phyloP scores from a whole-genome alignment of 208 protist species.

The Crithidia mellificae region DNA sequence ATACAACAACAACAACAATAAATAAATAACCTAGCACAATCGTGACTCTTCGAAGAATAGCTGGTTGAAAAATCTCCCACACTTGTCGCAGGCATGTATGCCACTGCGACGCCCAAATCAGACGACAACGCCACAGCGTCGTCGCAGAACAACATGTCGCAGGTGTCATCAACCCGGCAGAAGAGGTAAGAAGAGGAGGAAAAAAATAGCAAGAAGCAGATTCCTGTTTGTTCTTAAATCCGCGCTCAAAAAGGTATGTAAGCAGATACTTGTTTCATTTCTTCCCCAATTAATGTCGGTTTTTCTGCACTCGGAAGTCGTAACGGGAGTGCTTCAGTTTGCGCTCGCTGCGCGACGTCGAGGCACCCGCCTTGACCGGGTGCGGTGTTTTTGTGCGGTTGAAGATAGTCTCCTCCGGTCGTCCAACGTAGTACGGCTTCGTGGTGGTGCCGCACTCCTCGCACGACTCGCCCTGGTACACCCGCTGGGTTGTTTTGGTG shows the following conservation, averaged over 20 bases:
- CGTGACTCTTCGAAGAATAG: no score
- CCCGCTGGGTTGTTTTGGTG: conserved; percentile 84
- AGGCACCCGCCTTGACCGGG: conserved; percentile 70
- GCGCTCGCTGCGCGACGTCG: conserved; percentile 59
- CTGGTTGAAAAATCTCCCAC: no score
- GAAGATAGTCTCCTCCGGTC: conserved; percentile 81
- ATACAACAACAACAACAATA: no score
- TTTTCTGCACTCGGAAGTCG: conserved; percentile 69
- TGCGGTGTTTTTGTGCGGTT: conserved; percentile 76
- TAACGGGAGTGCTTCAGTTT: conserved; percentile 81
- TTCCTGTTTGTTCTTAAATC: no score
- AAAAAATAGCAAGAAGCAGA: no score
- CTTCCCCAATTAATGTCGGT: conserved; percentile 33
- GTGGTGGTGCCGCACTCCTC: conserved; percentile 77
- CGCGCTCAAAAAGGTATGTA: not conserved
- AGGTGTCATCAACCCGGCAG: no score
- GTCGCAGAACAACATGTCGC: no score
- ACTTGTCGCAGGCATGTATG: no score
- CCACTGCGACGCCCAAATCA: no score
- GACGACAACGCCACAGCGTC: no score
- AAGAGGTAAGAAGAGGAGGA: no score
- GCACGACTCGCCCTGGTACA: conserved; percentile 91
- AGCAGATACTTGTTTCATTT: not conserved
- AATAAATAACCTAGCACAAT: no score
- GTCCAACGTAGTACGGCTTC: conserved; percentile 89